These are phyloP conservation scores for Evansstolkia leycettana DNA, from an alignment of 495 filamentous ascomycete species.

Conservation along the genomic window DNA sequence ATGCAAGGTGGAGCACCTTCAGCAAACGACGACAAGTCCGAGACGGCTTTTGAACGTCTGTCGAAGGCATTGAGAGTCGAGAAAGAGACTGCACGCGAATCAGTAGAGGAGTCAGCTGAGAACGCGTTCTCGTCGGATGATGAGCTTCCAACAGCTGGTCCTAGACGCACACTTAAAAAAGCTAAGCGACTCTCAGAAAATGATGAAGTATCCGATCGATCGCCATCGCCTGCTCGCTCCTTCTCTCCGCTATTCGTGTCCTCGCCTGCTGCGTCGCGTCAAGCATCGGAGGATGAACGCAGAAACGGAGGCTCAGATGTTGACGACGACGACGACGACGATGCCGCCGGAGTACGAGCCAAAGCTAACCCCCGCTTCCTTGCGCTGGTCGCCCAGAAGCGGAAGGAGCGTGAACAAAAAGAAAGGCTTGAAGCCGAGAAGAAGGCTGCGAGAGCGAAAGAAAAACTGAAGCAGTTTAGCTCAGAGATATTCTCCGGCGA, in stretches of 20 bases:
- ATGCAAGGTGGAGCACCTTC: slow-evolving; percentile 34
- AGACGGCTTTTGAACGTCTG: slow-evolving; percentile 25
- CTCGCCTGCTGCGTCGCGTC: slow-evolving; percentile 10
- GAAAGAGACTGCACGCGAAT: slow-evolving; percentile 6
- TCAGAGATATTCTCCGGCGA: slow-evolving; percentile 22
- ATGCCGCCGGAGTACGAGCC: slow-evolving; percentile 32
- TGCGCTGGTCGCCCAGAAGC: slow-evolving; percentile 59
- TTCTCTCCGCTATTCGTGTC: slow-evolving; percentile 32
- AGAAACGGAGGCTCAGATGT: neutral
- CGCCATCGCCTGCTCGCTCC: slow-evolving; percentile 14
- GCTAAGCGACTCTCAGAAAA: slow-evolving; percentile 2
- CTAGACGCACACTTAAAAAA: slow-evolving; percentile 16
- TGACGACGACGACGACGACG: slow-evolving; percentile 5
- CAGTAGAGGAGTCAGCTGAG: slow-evolving; percentile 1
- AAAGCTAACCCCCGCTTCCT: slow-evolving; percentile 45
- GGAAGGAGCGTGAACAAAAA: slow-evolving; percentile 52
- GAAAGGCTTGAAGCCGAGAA: slow-evolving; percentile 48
- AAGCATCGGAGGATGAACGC: neutral
- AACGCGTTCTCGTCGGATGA: slow-evolving; percentile 12
- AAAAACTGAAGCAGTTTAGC: slow-evolving; percentile 22
- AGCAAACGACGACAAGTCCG: slow-evolving; percentile 6
- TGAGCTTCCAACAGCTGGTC: slow-evolving; percentile 23
- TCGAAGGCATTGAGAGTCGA: slow-evolving; percentile 15
- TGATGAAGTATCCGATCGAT: slow-evolving; percentile 5
- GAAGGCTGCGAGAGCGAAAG: slow-evolving; percentile 28